Evolutionary conservation across 352 stramenopile species (phyloP).

Genomic region (Phytophthora meadii): DNA sequence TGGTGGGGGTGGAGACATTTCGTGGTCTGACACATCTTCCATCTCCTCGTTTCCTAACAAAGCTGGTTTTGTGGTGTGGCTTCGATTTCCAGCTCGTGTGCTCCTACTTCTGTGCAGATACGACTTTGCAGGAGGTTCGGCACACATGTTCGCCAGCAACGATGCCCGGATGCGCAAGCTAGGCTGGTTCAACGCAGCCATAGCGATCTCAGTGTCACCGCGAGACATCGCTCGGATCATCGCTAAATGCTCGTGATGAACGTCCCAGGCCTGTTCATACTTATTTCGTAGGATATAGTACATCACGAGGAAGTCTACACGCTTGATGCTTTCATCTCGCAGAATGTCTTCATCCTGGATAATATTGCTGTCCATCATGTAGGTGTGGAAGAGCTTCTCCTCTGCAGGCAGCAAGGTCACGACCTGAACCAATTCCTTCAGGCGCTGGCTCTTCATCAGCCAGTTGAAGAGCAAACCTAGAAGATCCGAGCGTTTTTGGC

Average conservation of each 20-base stretch:
- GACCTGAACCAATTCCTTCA: slow-evolving; percentile 80
- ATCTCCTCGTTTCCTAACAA: slow-evolving; percentile 49
- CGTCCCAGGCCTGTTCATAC: slow-evolving; percentile 74
- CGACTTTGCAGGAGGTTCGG: slow-evolving; percentile 52
- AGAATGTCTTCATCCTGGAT: slow-evolving; percentile 59
- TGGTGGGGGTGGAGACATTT: slow-evolving; percentile 6
- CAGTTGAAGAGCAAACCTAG: slow-evolving; percentile 74
- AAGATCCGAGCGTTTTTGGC: slow-evolving; percentile 63
- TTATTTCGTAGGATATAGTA: slow-evolving; percentile 84
- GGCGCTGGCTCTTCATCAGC: slow-evolving; percentile 69
- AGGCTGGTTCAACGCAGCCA: slow-evolving; percentile 59
- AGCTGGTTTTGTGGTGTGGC: slow-evolving; percentile 20
- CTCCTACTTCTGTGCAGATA: slow-evolving; percentile 42
- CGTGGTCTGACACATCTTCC: slow-evolving; percentile 42
- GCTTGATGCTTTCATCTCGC: slow-evolving; percentile 74
- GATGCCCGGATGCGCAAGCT: slow-evolving; percentile 71
- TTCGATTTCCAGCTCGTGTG: slow-evolving; percentile 34
- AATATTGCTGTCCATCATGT: slow-evolving; percentile 77
- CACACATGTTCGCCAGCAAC: slow-evolving; percentile 74
- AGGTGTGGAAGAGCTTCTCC: slow-evolving; percentile 68
- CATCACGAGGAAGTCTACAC: slow-evolving; percentile 82
- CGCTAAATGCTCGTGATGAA: slow-evolving; percentile 79
- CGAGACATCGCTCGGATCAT: slow-evolving; percentile 70
- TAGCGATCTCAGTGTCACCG: slow-evolving; percentile 70
- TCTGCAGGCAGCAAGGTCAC: slow-evolving; percentile 61